These are phyloP conservation scores for Phytophthora rubi DNA, from an alignment of 352 stramenopile species.

Conservation along the genomic window DNA sequence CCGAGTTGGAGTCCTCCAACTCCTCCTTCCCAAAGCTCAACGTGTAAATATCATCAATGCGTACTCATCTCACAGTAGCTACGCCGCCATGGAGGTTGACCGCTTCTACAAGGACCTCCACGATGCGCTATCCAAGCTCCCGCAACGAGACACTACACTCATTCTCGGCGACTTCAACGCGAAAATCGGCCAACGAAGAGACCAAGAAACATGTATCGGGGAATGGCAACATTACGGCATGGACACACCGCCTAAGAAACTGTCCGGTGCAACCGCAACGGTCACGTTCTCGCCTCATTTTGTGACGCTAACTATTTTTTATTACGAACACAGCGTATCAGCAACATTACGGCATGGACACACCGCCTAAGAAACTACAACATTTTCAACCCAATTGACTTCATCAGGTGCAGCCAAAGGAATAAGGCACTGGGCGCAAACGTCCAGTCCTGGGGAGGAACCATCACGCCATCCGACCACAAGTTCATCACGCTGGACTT, in stretches of 20 bases:
- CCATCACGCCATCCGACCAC: too few relatives aligned
- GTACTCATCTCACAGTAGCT: constrained; percentile 12
- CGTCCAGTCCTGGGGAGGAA: too few relatives aligned
- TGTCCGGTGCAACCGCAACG: constrained; percentile 4
- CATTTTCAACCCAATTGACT: constrained; percentile 24
- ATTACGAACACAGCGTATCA: constrained; percentile 14
- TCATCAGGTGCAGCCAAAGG: constrained; percentile 6
- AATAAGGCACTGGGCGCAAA: background rate
- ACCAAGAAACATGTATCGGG: constrained; percentile 7
- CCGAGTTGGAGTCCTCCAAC: constrained; percentile 10
- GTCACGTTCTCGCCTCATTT: constrained; percentile 1
- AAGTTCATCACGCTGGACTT: too few relatives aligned
- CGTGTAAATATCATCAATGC: constrained; percentile 16
- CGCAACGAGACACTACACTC: constrained; percentile 5
- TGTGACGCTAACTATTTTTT: constrained; percentile 25
- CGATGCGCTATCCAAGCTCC: background rate
- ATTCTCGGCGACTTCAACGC: constrained; percentile 19
- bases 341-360: constrained; percentile 21
- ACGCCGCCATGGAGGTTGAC: background rate
- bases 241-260: too few relatives aligned
- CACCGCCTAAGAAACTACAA: constrained; percentile 5
- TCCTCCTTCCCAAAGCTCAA: constrained; percentile 1
- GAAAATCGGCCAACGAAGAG: constrained; percentile 9
- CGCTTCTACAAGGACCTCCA: constrained; percentile 12
- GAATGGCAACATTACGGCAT: background rate